Conservation (phyloP, 352 stramenopile species). For the Pythium plurisporium region DNA sequence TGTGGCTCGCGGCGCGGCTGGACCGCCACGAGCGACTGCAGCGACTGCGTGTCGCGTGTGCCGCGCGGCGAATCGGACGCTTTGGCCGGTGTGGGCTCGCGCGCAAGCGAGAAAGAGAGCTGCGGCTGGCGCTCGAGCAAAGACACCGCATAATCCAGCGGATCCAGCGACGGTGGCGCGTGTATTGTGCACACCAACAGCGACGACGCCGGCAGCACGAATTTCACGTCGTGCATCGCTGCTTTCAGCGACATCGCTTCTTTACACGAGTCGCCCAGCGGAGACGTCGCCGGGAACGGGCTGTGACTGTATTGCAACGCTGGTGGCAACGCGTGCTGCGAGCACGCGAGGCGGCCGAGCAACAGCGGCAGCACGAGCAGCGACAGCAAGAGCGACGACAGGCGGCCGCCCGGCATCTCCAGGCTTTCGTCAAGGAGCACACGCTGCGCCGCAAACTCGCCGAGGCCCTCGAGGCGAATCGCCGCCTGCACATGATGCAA, state of each 20-base stretch:
- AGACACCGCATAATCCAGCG: background rate
- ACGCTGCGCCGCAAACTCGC: conserved; percentile 33
- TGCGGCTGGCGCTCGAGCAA: background rate
- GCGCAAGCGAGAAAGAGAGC: background rate
- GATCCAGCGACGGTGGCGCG: conserved; percentile 16
- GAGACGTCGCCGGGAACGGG: conserved; percentile 16
- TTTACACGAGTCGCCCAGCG: conserved; percentile 30
- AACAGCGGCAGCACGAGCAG: background rate
- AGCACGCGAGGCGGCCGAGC: background rate
- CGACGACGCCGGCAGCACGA: background rate
- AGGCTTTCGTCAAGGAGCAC: conserved; percentile 42
- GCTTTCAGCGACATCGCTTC: conserved; percentile 43
- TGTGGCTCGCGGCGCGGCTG: conserved; percentile 29
- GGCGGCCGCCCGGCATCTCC: conserved; percentile 29
- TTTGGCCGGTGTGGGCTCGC: background rate
- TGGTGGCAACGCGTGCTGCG: conserved; percentile 35
- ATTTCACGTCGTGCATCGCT: conserved; percentile 38
- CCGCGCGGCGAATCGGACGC: conserved; percentile 3
- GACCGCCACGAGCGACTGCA: conserved; percentile 12
- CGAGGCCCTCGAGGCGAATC: conserved; percentile 27
- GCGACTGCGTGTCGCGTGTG: background rate
- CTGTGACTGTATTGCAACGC: conserved; percentile 32
- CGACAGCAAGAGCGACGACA: conserved; percentile 20
- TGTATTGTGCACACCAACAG: background rate
- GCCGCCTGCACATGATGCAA: conserved; percentile 39